Conservation (phyloP, 768 basidiomycete species). For the Calocera cornea region DNA sequence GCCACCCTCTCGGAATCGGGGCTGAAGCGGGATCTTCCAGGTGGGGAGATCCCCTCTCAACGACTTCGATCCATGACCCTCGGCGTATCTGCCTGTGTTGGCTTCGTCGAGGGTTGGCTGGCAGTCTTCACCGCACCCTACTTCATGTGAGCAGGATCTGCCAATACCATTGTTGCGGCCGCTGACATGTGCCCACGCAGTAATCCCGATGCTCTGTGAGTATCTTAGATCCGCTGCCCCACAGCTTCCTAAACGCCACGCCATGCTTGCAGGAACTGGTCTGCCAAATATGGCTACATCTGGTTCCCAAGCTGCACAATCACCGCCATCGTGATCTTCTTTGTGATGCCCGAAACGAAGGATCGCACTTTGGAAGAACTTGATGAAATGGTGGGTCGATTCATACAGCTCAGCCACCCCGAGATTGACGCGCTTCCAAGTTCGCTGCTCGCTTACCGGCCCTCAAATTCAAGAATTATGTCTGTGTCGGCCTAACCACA, state of each 20-base stretch:
- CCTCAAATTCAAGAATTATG: background rate
- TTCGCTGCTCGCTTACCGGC: background rate
- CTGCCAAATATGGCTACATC: conserved; percentile 1
- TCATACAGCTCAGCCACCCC: background rate
- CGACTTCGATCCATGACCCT: background rate
- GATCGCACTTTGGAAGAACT: background rate
- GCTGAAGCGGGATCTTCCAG: background rate
- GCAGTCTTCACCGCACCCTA: background rate
- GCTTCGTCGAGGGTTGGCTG: background rate
- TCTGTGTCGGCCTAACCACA: background rate
- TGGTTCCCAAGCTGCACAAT: conserved; percentile 2
- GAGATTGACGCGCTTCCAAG: background rate
- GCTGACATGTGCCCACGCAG: background rate
- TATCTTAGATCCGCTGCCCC: background rate
- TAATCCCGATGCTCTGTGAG: conserved; percentile 3
- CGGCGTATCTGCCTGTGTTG: background rate
- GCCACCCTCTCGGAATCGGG: background rate
- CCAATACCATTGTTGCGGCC: background rate
- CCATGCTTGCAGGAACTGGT: background rate
- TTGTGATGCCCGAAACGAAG: background rate
- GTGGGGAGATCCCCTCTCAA: background rate
- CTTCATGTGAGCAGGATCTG: background rate
- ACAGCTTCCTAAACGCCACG: background rate
- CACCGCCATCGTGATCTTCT: background rate
- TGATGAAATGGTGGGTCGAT: background rate